Evolutionary conservation across 805 yeast species (phyloP), one percentile per base, ranked within the genome.

Genomic region (Pichia kluyveri): DNA sequence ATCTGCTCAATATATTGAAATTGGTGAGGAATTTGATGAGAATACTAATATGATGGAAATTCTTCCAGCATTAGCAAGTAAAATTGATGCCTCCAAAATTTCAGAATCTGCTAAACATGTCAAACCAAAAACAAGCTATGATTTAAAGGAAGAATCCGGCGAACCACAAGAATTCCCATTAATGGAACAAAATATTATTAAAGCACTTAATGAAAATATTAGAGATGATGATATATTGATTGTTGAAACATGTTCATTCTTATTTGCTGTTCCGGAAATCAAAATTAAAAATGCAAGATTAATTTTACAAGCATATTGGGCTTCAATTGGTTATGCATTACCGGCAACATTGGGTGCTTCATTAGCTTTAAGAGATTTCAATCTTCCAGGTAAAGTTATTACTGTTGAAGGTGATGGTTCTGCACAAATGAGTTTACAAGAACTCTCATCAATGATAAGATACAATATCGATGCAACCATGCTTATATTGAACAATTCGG

Each of bases 361-460:
- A 9, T 49, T 74, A 41, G 80, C 77, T 0, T 57, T 67, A 36
- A 65, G 63, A 39, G 80, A 76, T 49, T 58, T 67, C 45, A 65
- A 66, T 2, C 28, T 55, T 19, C 61, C 62, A 2, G 65, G 74
- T 23, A 62, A 73, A 48, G 69, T 75, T 3, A 49, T 72, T 19
- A 62, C 73, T 12, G 56, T 75, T 10, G 75, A 73, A 58, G 80
- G 80, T n/a, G 80, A 76, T 54, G 80, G 80, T 0, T 71, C 79
- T 4, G 78, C 79, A 1, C 78, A 76, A 60, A 76, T 75, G 79
- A 70, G 77, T 2, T 55, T 71, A 40, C 80, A 75, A 57, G 80
- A 76, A 49, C 58, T 74, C 43, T 69, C 74, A 1, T 65, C 75
- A 0, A 67, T 62, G 47, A 49, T 73, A 37, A 66, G 76, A 51